A percentile compares a stretch with the other conserved stretches of the same genome.
These are phyloP conservation scores for Chamaecyparis obtusa DNA, from an alignment of 75 land plant species.

Conservation along the genomic window DNA sequence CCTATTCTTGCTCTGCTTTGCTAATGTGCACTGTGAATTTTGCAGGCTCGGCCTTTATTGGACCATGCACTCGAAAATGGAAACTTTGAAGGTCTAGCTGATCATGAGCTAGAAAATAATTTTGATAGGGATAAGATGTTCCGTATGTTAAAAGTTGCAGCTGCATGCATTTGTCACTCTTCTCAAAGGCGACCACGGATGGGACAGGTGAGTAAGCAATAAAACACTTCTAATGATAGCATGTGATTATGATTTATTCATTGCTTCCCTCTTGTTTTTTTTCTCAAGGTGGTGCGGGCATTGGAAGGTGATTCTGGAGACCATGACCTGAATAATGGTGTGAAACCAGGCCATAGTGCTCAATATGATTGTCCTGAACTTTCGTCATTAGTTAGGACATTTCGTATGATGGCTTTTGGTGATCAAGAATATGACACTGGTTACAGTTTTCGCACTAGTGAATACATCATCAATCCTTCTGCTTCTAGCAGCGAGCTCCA, in stretches of 20 bases:
- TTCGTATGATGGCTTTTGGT: slow-evolving; percentile 66
- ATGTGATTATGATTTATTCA: neutral
- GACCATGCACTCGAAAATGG: slow-evolving; percentile 37
- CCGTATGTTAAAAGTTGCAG: slow-evolving; percentile 79
- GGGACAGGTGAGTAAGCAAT: slow-evolving; percentile 65
- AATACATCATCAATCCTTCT: neutral
- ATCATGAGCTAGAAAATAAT: slow-evolving; percentile 57
- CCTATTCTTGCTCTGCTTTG: neutral
- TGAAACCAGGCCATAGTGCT: slow-evolving; percentile 72
- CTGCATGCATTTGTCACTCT: slow-evolving; percentile 90
- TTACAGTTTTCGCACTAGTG: neutral
- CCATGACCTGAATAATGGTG: slow-evolving; percentile 63
- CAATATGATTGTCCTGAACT: slow-evolving; percentile 41
- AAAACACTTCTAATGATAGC: neutral
- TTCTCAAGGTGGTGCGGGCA: slow-evolving; percentile 67
- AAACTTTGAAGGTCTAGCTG: slow-evolving; percentile 51
- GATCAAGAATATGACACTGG: neutral
- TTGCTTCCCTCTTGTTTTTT: neutral
- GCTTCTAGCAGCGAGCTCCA: neutral
- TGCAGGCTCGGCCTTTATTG: slow-evolving; percentile 64
- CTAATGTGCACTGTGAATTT: neutral
- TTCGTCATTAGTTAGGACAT: slow-evolving; percentile 51
- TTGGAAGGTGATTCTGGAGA: slow-evolving; percentile 48
- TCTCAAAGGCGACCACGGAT: slow-evolving; percentile 78
- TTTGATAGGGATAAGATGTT: slow-evolving; percentile 68